Evolutionary conservation across 768 basidiomycete species (phyloP).

Genomic region (Pholiota conissans): DNA sequence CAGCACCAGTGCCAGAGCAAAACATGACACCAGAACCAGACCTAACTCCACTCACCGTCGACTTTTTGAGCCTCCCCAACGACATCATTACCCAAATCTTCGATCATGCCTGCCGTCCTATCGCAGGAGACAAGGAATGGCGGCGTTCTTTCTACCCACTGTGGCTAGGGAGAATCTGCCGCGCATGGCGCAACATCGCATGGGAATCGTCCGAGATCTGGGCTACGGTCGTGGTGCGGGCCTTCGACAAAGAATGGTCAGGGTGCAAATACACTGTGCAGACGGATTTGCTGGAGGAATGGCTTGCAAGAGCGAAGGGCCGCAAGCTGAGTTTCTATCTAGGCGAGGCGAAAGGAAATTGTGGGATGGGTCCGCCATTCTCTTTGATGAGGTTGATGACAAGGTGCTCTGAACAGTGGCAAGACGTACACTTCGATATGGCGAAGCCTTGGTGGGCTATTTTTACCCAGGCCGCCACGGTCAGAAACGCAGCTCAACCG

Average conservation of each 20-base stretch:
- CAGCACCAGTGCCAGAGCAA: no score
- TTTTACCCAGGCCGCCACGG: no score
- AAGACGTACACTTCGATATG: slow-evolving; percentile 7
- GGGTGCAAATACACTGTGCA: neutral
- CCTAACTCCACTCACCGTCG: neutral
- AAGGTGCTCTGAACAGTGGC: slow-evolving; percentile 11
- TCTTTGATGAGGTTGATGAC: neutral
- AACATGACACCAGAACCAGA: no score
- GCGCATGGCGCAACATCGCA: neutral
- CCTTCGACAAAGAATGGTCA: neutral
- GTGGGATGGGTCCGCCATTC: neutral
- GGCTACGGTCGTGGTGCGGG: slow-evolving; percentile 9
- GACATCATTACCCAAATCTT: slow-evolving; percentile 13
- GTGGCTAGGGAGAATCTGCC: neutral
- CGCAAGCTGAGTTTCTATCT: slow-evolving; percentile 16
- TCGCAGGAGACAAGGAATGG: neutral
- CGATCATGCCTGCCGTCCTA: neutral
- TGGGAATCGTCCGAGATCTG: neutral
- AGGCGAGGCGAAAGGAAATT: neutral
- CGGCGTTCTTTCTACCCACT: neutral
- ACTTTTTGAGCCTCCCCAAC: slow-evolving; percentile 7
- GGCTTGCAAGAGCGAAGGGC: slow-evolving; percentile 15
- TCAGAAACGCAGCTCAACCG: neutral
- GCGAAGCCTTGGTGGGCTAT: neutral
- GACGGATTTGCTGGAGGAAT: slow-evolving; percentile 8